Percentiles rank a stretch among this genome's conserved stretches.
Conservation (phyloP, 2,329 filamentous ascomycete genomes). For the Trichoderma semiorbis region DNA sequence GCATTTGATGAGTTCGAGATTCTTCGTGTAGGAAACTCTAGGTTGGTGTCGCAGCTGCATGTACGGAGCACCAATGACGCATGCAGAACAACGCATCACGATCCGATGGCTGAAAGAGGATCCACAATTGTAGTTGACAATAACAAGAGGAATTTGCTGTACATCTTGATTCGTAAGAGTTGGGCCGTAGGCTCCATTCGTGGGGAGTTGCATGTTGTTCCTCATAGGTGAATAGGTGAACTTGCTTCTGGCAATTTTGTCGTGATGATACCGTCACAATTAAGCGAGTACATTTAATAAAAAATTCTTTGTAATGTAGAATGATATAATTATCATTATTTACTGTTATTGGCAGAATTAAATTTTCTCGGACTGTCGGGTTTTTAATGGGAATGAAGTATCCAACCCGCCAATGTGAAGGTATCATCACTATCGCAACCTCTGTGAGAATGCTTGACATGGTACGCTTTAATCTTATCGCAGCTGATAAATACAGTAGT, state of each 20-base stretch:
- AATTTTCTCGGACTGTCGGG: rapidly evolving
- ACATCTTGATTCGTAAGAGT: neutral
- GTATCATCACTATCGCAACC: neutral
- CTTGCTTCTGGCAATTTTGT: neutral
- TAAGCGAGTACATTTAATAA: neutral
- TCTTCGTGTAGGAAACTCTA: neutral
- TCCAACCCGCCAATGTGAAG: neutral
- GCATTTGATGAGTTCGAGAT: neutral
- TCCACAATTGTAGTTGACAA: neutral
- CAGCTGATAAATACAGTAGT: neutral
- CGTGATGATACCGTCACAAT: neutral
- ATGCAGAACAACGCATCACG: neutral
- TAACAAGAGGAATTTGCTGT: neutral
- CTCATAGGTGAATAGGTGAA: too few species aligned
- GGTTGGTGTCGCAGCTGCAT: neutral
- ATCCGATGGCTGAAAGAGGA: neutral
- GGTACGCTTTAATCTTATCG: neutral
- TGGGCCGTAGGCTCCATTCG: neutral
- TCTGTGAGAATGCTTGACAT: neutral
- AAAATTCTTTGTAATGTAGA: neutral
- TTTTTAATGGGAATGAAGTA: neutral
- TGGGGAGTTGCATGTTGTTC: too few species aligned
- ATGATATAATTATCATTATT: neutral
- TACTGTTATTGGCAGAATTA: neutral
- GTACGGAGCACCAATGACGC: neutral